phyloP scores from a whole-genome alignment of 2,329 filamentous ascomycete genomes.

The Cordyceps sp. region DNA sequence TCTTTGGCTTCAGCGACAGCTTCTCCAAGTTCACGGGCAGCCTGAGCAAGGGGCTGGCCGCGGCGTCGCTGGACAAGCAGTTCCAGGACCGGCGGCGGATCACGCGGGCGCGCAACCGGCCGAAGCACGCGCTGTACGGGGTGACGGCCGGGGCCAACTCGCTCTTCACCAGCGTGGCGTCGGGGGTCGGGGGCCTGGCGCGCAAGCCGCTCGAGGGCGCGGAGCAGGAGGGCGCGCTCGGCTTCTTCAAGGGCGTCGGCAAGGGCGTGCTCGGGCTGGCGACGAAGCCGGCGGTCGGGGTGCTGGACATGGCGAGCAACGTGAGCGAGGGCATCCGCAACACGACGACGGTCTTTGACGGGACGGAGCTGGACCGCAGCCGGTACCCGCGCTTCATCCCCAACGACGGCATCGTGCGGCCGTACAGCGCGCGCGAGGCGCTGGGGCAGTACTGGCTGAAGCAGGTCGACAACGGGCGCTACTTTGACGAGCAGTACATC shows the following conservation, averaged over 20 bases:
- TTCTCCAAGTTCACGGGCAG: constrained; percentile 97
- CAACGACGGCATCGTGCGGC: constrained; percentile 80
- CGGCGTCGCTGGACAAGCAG: constrained; percentile 92
- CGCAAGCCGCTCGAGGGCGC: constrained; percentile 90
- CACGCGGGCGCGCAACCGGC: constrained; percentile 78
- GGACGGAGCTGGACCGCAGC: constrained; percentile 82
- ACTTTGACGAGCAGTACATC: constrained; percentile 95
- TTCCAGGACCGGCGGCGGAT: constrained; percentile 95
- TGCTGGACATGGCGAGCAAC: constrained; percentile 92
- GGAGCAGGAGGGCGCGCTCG: constrained; percentile 82
- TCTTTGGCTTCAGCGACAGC: constrained; percentile 93
- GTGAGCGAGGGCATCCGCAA: constrained; percentile 96
- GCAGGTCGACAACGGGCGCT: constrained; percentile 91
- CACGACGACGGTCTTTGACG: constrained; percentile 95
- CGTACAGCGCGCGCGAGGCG: constrained; percentile 87
- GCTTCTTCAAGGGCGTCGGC: constrained; percentile 94
- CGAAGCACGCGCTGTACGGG: constrained; percentile 93
- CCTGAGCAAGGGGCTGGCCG: constrained; percentile 89
- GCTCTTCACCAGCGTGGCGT: constrained; percentile 81
- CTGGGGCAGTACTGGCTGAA: constrained; percentile 98
- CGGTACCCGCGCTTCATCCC: constrained; percentile 88
- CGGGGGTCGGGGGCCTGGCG: constrained; percentile 82
- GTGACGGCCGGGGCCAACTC: constrained; percentile 93
- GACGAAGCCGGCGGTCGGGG: constrained; percentile 91
- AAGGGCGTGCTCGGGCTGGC: constrained; percentile 90